These are phyloP conservation scores for Acacia acuminata DNA, from an alignment of 306 rosid species.

Conservation along the genomic window DNA sequence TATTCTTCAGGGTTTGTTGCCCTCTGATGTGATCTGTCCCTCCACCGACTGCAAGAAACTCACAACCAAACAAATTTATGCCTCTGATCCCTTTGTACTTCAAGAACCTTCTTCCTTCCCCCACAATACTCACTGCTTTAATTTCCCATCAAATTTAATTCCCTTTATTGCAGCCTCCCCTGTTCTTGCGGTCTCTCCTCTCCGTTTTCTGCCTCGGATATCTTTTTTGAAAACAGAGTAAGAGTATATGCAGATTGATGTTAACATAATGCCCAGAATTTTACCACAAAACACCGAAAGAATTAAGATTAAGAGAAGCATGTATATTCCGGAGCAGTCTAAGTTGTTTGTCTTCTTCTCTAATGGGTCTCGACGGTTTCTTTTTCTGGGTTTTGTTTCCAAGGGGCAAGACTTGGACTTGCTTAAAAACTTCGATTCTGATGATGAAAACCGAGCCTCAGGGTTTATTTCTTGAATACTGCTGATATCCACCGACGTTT, in stretches of 20 bases:
- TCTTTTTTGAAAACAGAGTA: constrained; percentile 23
- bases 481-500: neutral
- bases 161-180: constrained; percentile 35
- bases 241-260: constrained; percentile 53
- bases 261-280: constrained; percentile 49
- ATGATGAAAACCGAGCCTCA: neutral
- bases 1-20: constrained; percentile 15
- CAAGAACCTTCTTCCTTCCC: constrained; percentile 30
- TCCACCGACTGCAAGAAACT: neutral
- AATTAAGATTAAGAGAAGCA: constrained; percentile 56
- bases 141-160: constrained; percentile 42
- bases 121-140: constrained; percentile 30
- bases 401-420: constrained; percentile 13
- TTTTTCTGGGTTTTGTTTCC: constrained; percentile 15
- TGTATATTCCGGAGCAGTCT: constrained; percentile 38
- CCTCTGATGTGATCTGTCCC: neutral
- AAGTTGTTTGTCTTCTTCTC: constrained; percentile 37
- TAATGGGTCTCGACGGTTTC: neutral
- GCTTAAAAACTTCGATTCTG: constrained; percentile 11
- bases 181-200: constrained; percentile 30
- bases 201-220: constrained; percentile 21
- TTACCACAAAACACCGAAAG: constrained; percentile 67
- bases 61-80: constrained; percentile 20
- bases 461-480: constrained; percentile 16
- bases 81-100: constrained; percentile 23